Conservation (phyloP, 2,329 filamentous ascomycete species). For the Juglanconis sp. region DNA sequence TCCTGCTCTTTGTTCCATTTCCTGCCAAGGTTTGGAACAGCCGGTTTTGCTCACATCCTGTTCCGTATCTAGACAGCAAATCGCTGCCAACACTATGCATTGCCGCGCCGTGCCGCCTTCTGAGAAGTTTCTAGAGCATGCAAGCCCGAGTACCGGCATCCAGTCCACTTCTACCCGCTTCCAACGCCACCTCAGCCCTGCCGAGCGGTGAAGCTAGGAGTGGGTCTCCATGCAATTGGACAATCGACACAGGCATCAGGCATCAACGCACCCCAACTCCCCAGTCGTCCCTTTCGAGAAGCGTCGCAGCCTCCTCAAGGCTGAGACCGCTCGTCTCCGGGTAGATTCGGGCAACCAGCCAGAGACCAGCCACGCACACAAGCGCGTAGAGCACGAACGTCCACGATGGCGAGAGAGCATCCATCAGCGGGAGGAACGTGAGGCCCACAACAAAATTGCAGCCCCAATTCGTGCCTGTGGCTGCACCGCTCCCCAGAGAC, state of each 20-base stretch:
- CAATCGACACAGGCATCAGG: not conserved
- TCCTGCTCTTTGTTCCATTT: too few relatives aligned
- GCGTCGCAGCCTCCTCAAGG: conserved; percentile 72
- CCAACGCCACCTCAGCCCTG: not conserved
- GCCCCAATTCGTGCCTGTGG: conserved; percentile 82
- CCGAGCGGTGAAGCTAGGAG: not conserved
- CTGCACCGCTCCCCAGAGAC: conserved; percentile 66
- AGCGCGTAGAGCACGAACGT: conserved; percentile 79
- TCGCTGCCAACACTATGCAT: too few relatives aligned
- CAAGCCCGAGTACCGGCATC: not conserved
- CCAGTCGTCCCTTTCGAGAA: conserved; percentile 72
- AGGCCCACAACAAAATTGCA: conserved; percentile 83
- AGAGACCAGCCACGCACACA: conserved; percentile 68
- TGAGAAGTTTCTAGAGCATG: not conserved
- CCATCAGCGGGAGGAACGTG: conserved; percentile 87
- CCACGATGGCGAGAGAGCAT: conserved; percentile 65
- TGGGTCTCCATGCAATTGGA: not conserved
- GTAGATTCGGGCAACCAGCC: conserved; percentile 69
- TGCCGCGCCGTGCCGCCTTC: not conserved
- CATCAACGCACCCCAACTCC: conserved; percentile 51
- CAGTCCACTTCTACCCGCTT: conserved; percentile 9
- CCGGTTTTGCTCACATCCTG: too few relatives aligned
- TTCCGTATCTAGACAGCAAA: too few relatives aligned
- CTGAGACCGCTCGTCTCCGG: conserved; percentile 81
- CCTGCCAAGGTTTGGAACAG: too few relatives aligned